These are phyloP conservation scores for Kwoniella shivajii DNA, from an alignment of 1,284 basidiomycete species.

Conservation along the genomic window DNA sequence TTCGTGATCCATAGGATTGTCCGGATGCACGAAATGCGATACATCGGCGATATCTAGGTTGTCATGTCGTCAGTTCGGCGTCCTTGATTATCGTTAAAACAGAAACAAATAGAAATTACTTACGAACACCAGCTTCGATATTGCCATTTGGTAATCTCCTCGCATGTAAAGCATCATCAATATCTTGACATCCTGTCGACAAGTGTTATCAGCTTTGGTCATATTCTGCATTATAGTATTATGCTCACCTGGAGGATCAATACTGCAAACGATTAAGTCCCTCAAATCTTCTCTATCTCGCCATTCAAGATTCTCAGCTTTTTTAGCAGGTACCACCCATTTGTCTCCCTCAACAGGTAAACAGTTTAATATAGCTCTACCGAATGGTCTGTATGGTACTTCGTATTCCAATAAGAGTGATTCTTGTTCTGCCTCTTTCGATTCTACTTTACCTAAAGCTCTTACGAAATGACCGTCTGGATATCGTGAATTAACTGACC, in stretches of 20 bases:
- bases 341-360: slow-evolving; percentile 84
- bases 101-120: slow-evolving; percentile 55
- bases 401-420: slow-evolving; percentile 93
- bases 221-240: too few relatives aligned
- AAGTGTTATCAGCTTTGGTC: background rate
- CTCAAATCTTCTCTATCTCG: slow-evolving; percentile 85
- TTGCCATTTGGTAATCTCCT: slow-evolving; percentile 86
- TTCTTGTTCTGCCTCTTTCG: slow-evolving; percentile 96
- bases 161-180: slow-evolving; percentile 98
- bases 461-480: slow-evolving; percentile 98
- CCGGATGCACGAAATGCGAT: slow-evolving; percentile 90
- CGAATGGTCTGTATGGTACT: slow-evolving; percentile 95
- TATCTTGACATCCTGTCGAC: slow-evolving; percentile 85
- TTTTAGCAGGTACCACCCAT: slow-evolving; percentile 90
- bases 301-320: slow-evolving; percentile 66
- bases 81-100: background rate
- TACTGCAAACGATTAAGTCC: slow-evolving; percentile 86
- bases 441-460: slow-evolving; percentile 85
- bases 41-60: slow-evolving; percentile 93
- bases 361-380: slow-evolving; percentile 89
- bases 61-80: background rate
- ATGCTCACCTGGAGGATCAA: slow-evolving; percentile 83
- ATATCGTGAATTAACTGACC: slow-evolving; percentile 84
- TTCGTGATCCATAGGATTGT: slow-evolving; percentile 96
- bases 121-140: slow-evolving; percentile 96